phyloP scores from a whole-genome alignment of 2,329 filamentous ascomycete species.

The Epichloe sp. region DNA sequence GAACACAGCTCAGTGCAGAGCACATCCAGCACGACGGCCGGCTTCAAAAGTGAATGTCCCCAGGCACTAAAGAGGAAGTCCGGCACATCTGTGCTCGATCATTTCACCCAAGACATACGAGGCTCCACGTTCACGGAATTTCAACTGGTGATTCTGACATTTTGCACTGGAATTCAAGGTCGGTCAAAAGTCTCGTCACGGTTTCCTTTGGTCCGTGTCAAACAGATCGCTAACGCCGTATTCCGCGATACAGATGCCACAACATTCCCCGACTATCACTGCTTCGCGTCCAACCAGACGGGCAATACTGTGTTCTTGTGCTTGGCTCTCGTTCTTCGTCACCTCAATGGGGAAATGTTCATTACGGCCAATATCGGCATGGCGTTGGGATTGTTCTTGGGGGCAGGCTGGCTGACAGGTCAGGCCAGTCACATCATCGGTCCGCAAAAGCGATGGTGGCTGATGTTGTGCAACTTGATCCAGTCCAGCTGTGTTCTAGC shows the following conservation, averaged over 20 bases:
- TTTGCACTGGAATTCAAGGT: constrained; percentile 39
- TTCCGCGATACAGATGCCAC: constrained; percentile 31
- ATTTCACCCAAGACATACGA: constrained; percentile 20
- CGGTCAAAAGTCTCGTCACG: neutral
- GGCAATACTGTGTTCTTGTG: constrained; percentile 50
- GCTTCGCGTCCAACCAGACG: constrained; percentile 52
- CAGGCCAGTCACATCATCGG: constrained; percentile 42
- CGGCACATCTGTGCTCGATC: constrained; percentile 1
- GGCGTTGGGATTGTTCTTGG: constrained; percentile 42
- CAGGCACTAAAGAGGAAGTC: neutral
- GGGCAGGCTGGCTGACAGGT: constrained; percentile 40
- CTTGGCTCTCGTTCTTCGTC: constrained; percentile 35
- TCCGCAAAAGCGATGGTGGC: constrained; percentile 36
- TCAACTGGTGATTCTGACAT: constrained; percentile 33
- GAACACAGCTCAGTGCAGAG: neutral
- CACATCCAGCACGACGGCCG: neutral
- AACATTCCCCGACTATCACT: constrained; percentile 47
- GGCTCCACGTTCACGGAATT: constrained; percentile 29
- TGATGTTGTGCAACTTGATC: constrained; percentile 39
- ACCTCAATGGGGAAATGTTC: constrained; percentile 34
- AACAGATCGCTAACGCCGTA: neutral
- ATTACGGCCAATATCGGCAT: constrained; percentile 39
- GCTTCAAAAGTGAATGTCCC: neutral
- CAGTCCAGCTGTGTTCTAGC: constrained; percentile 41
- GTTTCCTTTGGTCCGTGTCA: neutral